A percentile compares a stretch with the other conserved stretches of the same genome.
Conservation (phyloP, 148 eudicot genomes). For the Pharnaceum exiguum region DNA sequence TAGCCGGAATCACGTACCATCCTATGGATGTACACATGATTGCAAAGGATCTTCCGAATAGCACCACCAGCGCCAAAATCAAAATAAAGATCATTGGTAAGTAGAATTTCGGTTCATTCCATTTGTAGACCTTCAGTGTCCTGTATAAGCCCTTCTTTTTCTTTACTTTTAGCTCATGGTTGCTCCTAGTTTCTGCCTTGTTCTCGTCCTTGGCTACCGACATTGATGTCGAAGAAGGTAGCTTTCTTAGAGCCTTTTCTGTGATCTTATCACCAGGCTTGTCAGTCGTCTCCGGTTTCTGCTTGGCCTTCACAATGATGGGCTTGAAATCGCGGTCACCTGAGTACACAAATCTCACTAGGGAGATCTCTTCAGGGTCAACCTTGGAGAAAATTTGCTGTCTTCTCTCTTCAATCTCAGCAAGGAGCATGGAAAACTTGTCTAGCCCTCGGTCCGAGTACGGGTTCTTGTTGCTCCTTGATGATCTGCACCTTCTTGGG, state of each 20-base stretch:
- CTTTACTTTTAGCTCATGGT: neutral
- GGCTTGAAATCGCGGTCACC: conserved; percentile 26
- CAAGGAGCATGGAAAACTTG: conserved; percentile 28
- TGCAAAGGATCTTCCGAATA: conserved; percentile 26
- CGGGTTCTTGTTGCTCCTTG: conserved; percentile 25
- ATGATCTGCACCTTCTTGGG: conserved; percentile 11
- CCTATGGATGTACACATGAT: conserved; percentile 39
- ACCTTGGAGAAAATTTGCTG: conserved; percentile 16
- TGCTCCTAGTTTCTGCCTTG: neutral
- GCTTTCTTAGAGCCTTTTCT: neutral
- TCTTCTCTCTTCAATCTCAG: conserved; percentile 28
- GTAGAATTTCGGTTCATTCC: conserved; percentile 10
- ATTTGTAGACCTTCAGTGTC: neutral
- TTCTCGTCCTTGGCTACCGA: neutral
- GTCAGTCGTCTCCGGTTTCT: neutral
- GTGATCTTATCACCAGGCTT: neutral
- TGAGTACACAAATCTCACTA: conserved; percentile 19
- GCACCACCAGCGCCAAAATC: conserved; percentile 23
- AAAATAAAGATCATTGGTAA: conserved; percentile 12
- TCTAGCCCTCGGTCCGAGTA: conserved; percentile 34
- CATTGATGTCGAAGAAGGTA: conserved; percentile 9
- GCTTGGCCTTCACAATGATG: conserved; percentile 26
- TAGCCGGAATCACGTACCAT: conserved; percentile 34
- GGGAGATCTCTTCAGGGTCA: conserved; percentile 23
- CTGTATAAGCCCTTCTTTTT: neutral